These are phyloP conservation scores for Leptographium flavum DNA, from an alignment of 2,329 filamentous ascomycete genomes.

Conservation along the genomic window DNA sequence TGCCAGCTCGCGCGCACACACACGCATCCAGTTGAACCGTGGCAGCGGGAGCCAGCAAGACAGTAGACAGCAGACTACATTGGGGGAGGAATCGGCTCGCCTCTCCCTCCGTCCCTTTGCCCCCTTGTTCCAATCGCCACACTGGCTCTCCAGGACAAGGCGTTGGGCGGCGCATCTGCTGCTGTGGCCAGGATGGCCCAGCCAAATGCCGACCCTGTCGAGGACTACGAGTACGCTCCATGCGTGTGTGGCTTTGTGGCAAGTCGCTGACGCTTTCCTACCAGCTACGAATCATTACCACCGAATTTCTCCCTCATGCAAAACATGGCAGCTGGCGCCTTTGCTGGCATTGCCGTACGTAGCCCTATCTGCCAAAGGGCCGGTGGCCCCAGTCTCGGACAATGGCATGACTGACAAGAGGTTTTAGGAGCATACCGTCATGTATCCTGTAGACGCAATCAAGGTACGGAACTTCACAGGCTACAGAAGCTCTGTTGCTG, in stretches of 20 bases:
- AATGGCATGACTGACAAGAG: background rate
- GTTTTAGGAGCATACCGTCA: conserved; percentile 82
- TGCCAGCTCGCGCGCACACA: too few species aligned
- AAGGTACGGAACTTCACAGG: conserved; percentile 49
- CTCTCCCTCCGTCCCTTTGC: background rate
- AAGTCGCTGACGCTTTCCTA: conserved; percentile 10
- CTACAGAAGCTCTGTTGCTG: background rate
- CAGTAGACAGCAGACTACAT: background rate
- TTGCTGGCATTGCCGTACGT: conserved; percentile 85
- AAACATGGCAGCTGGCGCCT: conserved; percentile 93
- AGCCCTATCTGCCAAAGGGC: background rate
- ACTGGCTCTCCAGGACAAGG: conserved; percentile 48
- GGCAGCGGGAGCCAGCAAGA: background rate
- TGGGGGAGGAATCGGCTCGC: background rate
- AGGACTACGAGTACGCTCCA: conserved; percentile 50
- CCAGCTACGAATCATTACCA: conserved; percentile 78
- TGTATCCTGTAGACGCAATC: conserved; percentile 96
- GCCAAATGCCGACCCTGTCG: conserved; percentile 47
- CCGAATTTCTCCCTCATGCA: conserved; percentile 86
- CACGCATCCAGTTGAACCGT: too few species aligned
- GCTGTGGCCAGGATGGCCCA: conserved; percentile 58
- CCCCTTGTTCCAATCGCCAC: conserved; percentile 26
- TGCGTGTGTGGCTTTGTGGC: background rate
- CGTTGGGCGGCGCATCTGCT: conserved; percentile 48
- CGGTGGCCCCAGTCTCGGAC: background rate